Conservation (phyloP, 2,329 filamentous ascomycete species). For the Trichocomaceae sp. region DNA sequence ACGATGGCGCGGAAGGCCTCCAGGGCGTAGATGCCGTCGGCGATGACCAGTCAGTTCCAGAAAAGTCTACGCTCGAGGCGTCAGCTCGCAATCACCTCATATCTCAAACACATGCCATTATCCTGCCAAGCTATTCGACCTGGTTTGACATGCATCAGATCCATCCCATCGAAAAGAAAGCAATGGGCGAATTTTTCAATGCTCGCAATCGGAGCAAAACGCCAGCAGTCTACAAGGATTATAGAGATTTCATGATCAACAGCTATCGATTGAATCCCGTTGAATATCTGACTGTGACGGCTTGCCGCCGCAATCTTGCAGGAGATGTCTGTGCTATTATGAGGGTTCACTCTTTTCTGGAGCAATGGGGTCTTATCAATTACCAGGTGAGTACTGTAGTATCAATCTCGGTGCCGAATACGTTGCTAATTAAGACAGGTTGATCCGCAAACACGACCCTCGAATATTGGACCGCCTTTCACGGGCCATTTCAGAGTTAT, state of each 20-base stretch:
- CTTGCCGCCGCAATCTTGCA: constrained; percentile 87
- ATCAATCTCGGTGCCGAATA: constrained; percentile 11
- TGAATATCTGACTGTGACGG: constrained; percentile 95
- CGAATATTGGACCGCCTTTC: constrained; percentile 91
- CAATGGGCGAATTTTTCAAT: constrained; percentile 97
- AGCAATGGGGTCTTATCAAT: constrained; percentile 98
- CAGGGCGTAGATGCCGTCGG: constrained; percentile 45
- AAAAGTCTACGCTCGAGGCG: constrained; percentile 74
- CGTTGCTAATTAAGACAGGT: constrained; percentile 53
- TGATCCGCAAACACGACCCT: constrained; percentile 89
- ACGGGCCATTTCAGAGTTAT: constrained; percentile 96
- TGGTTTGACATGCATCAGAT: constrained; percentile 99
- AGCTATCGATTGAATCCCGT: constrained; percentile 93
- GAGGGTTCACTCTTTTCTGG: constrained; percentile 94
- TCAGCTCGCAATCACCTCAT: constrained; percentile 88
- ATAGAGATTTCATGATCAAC: constrained; percentile 99
- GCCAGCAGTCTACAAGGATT: constrained; percentile 94
- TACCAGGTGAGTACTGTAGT: constrained; percentile 66
- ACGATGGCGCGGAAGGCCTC: constrained; percentile 42
- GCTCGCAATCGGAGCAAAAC: constrained; percentile 97
- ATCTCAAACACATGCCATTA: constrained; percentile 88
- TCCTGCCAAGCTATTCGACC: constrained; percentile 92
- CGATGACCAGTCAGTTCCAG: constrained; percentile 55
- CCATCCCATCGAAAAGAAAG: constrained; percentile 87
- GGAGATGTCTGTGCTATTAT: constrained; percentile 99